Evolutionary conservation across 2,329 filamentous ascomycete genomes (phyloP).

Genomic region (Cytospora mali): DNA sequence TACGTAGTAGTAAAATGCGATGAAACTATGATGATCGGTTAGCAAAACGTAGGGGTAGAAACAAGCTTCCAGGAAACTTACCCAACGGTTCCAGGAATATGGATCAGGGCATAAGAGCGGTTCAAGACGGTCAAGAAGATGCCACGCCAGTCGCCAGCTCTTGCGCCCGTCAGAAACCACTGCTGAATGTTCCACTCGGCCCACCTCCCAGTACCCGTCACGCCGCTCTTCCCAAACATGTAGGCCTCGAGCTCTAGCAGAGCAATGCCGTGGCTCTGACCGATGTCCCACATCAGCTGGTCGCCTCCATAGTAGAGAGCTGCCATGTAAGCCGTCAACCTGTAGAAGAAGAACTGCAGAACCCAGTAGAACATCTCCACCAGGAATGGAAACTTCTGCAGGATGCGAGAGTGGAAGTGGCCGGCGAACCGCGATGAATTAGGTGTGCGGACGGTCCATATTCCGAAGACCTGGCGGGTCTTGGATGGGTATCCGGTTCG

Average conservation of each 20-base stretch:
- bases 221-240: constrained; percentile 32
- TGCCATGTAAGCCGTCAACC: constrained; percentile 57
- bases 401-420: constrained; percentile 59
- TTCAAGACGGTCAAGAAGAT: constrained; percentile 48
- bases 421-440: constrained; percentile 61
- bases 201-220: constrained; percentile 39
- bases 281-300: constrained; percentile 46
- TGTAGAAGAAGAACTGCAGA: constrained; percentile 66
- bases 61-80: constrained; percentile 31
- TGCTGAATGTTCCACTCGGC: constrained; percentile 48
- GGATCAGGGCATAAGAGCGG: constrained; percentile 52
- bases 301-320: constrained; percentile 53
- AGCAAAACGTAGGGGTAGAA: constrained; percentile 4
- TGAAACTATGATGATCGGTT: constrained; percentile 49
- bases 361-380: constrained; percentile 77
- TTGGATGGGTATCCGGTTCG: constrained; percentile 35
- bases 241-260: constrained; percentile 46
- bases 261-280: constrained; percentile 46
- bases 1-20: constrained; percentile 65
- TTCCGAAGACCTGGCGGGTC: constrained; percentile 35
- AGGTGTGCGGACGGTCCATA: constrained; percentile 46
- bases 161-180: constrained; percentile 47
- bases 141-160: constrained; percentile 38
- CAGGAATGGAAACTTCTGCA: constrained; percentile 68
- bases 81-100: constrained; percentile 54